Conservation (phyloP, 441 rosid genomes). For the Metrosideros polymorpha region DNA sequence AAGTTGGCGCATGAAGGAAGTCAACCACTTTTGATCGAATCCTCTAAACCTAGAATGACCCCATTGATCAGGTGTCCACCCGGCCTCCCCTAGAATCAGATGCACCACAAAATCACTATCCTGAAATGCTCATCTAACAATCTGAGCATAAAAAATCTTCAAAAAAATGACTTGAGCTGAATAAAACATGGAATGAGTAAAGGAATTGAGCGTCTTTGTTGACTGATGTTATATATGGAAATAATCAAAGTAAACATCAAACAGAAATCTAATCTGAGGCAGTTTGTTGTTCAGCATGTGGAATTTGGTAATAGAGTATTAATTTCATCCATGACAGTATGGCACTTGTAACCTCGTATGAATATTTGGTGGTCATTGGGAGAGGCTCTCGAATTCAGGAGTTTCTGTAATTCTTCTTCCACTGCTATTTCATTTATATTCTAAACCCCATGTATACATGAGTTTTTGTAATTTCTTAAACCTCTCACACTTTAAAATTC, state of each 20-base stretch:
- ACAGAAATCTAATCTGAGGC: background rate
- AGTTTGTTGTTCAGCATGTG: background rate
- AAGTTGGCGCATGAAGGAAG: constrained; percentile 80
- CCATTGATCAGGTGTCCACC: constrained; percentile 98
- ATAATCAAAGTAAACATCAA: background rate
- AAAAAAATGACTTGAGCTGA: background rate
- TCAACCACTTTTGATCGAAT: constrained; percentile 66
- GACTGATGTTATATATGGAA: background rate
- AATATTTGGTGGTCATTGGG: background rate
- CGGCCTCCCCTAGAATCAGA: constrained; percentile 65
- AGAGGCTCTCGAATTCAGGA: background rate
- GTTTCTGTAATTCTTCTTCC: background rate
- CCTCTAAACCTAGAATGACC: constrained; percentile 81
- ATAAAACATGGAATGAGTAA: background rate
- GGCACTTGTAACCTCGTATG: background rate
- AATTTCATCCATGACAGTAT: background rate
- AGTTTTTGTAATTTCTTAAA: background rate
- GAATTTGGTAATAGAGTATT: background rate
- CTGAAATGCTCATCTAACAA: background rate
- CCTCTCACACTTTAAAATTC: background rate
- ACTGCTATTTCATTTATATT: background rate
- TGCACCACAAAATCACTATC: background rate
- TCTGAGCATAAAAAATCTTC: background rate
- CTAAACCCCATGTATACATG: background rate
- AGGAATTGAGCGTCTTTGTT: background rate